Evolutionary conservation across 495 filamentous ascomycete species (phyloP).

Genomic region (Jackrogersella multiformis): DNA sequence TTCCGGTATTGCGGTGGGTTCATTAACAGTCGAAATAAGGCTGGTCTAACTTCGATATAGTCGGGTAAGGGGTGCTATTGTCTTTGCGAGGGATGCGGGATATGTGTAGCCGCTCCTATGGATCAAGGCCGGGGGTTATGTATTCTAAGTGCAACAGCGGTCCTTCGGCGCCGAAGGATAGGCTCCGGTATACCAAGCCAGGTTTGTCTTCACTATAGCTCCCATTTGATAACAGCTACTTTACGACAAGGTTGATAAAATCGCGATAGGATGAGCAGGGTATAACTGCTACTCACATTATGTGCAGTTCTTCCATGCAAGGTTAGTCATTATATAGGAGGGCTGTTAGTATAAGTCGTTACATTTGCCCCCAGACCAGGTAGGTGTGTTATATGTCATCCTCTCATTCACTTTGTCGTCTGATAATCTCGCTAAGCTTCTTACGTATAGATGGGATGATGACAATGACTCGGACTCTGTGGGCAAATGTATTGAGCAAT

Average conservation of each 20-base stretch:
- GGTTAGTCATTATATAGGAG: not conserved
- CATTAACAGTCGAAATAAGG: conserved; percentile 23
- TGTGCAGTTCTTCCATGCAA: not conserved
- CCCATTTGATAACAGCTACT: not conserved
- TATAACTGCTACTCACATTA: conserved; percentile 5
- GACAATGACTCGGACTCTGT: not conserved
- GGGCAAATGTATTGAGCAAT: not conserved
- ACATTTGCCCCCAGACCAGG: not conserved
- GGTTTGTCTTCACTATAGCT: not conserved
- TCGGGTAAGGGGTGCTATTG: not conserved
- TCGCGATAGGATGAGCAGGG: conserved; percentile 8
- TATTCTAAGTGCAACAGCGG: not conserved
- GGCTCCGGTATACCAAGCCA: not conserved
- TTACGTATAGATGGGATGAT: not conserved
- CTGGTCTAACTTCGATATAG: conserved; percentile 6
- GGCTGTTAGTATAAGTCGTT: conserved; percentile 4
- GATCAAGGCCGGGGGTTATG: not conserved
- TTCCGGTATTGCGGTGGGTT: not conserved
- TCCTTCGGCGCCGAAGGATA: not conserved
- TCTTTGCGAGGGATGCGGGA: not conserved
- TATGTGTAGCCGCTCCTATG: not conserved
- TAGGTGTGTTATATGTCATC: not conserved
- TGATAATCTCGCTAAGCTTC: not conserved
- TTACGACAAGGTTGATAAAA: not conserved
- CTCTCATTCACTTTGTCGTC: not conserved